Evolutionary conservation across 208 protist genomes (phyloP).

Genomic region (Wallacemonas rigidus): DNA sequence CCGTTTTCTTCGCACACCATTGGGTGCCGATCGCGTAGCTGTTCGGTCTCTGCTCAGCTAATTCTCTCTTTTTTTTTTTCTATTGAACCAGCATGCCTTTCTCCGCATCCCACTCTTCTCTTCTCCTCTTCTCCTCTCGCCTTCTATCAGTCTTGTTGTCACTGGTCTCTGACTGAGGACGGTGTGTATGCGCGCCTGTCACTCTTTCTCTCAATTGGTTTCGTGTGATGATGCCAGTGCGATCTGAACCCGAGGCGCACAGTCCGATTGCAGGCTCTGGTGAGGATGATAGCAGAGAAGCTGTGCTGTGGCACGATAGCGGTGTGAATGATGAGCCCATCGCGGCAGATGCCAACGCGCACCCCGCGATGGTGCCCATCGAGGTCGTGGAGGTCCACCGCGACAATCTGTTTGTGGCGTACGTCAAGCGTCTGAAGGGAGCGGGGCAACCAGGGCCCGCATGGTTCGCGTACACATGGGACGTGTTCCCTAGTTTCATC

Average conservation of each 20-base stretch:
- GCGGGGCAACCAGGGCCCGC: slow-evolving; percentile 38
- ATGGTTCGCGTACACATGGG: slow-evolving; percentile 33
- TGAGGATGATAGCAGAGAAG: neutral
- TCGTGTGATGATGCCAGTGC: neutral
- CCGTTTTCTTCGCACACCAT: no score
- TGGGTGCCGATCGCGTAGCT: no score
- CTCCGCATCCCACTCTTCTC: neutral
- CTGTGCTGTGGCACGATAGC: slow-evolving; percentile 1
- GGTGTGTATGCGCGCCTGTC: neutral
- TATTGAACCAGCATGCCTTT: neutral
- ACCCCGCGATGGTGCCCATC: neutral
- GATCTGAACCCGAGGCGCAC: neutral
- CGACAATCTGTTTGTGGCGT: slow-evolving; percentile 27
- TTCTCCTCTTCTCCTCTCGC: neutral
- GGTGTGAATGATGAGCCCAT: neutral
- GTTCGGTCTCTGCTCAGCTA: neutral
- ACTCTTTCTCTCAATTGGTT: neutral
- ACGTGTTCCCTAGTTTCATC: slow-evolving; percentile 48
- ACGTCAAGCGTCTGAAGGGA: slow-evolving; percentile 46
- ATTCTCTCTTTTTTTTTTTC: slow-evolving; percentile 10
- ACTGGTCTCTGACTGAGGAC: no score
- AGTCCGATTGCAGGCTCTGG: neutral
- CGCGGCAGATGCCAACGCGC: neutral
- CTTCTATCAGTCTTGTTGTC: no score
- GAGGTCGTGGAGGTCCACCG: slow-evolving; percentile 27